A percentile compares a stretch with the other conserved stretches of the same genome.
phyloP scores from a whole-genome alignment of 208 protist species.

The Trypanosoma avium region DNA sequence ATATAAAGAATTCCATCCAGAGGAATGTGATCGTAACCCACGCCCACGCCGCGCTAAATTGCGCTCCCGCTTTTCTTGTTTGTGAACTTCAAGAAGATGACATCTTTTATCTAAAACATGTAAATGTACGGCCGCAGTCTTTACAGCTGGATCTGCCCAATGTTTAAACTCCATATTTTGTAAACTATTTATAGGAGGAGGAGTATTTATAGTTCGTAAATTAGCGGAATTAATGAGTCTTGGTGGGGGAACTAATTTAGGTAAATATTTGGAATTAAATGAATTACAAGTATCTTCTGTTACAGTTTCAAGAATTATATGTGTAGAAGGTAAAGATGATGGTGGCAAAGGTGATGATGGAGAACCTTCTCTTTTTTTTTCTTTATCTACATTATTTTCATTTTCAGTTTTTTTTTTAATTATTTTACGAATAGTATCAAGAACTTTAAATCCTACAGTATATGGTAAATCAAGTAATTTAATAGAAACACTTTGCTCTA shows the following conservation, averaged over 20 bases:
- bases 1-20: neutral
- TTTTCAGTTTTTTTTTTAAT: conserved; percentile 9
- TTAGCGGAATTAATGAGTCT: neutral
- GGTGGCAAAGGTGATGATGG: no score
- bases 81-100: conserved; percentile 17
- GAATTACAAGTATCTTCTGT: no score
- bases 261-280: neutral
- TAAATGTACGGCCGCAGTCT: conserved; percentile 21
- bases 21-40: neutral
- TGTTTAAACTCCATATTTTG: conserved; percentile 15
- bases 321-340: no score
- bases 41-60: conserved; percentile 18
- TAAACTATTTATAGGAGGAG: neutral
- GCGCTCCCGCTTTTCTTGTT: conserved; percentile 7
- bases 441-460: conserved; percentile 60
- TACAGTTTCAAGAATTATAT: no score
- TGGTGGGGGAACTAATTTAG: conserved; percentile 8
- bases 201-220: neutral
- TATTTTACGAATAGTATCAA: conserved; percentile 15
- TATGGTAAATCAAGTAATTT: conserved; percentile 67
- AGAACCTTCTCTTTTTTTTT: neutral
- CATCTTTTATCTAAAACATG: conserved; percentile 32
- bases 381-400: neutral
- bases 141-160: conserved; percentile 37
- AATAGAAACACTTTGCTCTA: conserved; percentile 38